Evolutionary conservation across 2,329 filamentous ascomycete genomes (phyloP).

Genomic region (Talaromyces funiculosus): DNA sequence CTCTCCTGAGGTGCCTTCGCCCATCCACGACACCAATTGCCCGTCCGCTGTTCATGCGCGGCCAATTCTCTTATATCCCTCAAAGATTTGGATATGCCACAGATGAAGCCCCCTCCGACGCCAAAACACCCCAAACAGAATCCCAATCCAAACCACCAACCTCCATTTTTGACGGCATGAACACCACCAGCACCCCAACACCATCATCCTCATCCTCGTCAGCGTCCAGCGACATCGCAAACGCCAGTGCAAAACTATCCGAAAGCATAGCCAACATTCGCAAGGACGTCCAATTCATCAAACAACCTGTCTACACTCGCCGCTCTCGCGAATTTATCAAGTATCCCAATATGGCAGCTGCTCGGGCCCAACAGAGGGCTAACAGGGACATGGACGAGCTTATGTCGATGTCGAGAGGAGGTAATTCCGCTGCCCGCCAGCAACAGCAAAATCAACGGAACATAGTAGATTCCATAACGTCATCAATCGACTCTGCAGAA

Average conservation of each 20-base stretch:
- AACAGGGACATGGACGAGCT: background rate
- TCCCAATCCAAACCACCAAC: background rate
- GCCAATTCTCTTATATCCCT: background rate
- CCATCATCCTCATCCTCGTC: background rate
- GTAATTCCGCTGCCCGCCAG: background rate
- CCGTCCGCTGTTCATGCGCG: background rate
- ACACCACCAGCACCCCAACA: background rate
- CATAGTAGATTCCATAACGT: background rate
- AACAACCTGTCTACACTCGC: background rate
- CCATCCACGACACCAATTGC: background rate
- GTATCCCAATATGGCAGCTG: background rate
- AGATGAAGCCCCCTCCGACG: background rate
- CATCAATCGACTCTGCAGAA: background rate
- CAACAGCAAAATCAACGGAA: background rate
- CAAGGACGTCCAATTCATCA: background rate
- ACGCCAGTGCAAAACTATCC: background rate
- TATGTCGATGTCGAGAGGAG: background rate
- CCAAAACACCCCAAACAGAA: background rate
- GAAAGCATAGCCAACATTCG: constrained; percentile 1
- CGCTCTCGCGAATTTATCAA: background rate
- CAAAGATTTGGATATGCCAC: constrained; percentile 1
- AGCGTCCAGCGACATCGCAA: background rate
- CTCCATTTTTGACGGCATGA: background rate
- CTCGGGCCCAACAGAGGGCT: background rate
- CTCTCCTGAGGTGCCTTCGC: constrained; percentile 9